These are phyloP conservation scores for Mrakia gelida DNA, from an alignment of 768 basidiomycete species.

Conservation along the genomic window DNA sequence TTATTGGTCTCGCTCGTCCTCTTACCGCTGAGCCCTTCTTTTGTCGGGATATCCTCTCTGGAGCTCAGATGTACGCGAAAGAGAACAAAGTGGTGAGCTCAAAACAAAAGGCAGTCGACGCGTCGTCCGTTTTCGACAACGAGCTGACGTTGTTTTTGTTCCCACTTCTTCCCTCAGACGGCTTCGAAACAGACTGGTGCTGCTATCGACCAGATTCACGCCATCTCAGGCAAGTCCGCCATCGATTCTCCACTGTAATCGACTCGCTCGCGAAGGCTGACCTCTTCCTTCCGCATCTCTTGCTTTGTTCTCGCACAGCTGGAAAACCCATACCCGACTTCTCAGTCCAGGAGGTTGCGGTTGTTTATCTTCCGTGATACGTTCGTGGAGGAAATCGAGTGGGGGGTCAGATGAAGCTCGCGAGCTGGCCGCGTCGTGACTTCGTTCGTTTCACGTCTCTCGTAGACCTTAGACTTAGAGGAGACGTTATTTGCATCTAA, in stretches of 20 bases:
- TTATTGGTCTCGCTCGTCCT: slow-evolving; percentile 42
- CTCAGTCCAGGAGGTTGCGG: too few species aligned
- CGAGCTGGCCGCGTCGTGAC: too few species aligned
- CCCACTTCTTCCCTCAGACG: neutral
- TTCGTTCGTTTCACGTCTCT: too few species aligned
- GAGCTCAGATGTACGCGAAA: slow-evolving; percentile 35
- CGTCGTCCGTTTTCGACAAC: neutral
- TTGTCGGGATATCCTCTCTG: slow-evolving; percentile 37
- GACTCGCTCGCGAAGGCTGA: too few species aligned
- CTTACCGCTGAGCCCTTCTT: slow-evolving; percentile 42
- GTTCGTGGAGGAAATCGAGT: too few species aligned
- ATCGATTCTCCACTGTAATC: too few species aligned
- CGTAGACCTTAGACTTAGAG: too few species aligned
- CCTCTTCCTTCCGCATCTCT: neutral
- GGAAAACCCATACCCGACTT: neutral
- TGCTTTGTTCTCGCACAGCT: neutral
- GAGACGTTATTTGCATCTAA: too few species aligned
- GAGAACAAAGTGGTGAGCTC: slow-evolving; percentile 33
- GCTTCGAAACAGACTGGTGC: neutral
- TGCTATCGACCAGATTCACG: neutral
- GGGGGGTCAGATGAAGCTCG: too few species aligned
- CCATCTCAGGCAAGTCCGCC: neutral
- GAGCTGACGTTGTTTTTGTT: neutral
- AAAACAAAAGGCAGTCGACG: too few species aligned
- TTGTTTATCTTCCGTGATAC: too few species aligned